Evolutionary conservation across 163 green algal species (phyloP).

Genomic region (Chloromonas sp.): DNA sequence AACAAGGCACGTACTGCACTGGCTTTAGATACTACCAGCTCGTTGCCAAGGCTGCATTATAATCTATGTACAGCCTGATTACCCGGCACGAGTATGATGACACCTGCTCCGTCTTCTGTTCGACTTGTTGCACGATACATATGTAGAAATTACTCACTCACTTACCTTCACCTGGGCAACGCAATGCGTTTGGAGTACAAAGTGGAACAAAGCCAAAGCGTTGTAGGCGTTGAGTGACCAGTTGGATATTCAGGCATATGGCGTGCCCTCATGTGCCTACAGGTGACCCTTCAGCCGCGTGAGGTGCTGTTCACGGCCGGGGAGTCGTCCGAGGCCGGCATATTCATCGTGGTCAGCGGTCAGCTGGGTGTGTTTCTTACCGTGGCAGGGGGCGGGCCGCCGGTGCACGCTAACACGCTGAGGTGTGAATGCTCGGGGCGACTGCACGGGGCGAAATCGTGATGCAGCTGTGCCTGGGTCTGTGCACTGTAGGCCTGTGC

Average conservation of each 20-base stretch:
- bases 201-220: too few species aligned
- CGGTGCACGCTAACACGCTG: slow-evolving; percentile 64
- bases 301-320: slow-evolving; percentile 55
- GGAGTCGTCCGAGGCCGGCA: slow-evolving; percentile 57
- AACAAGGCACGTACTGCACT: slow-evolving; percentile 1
- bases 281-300: slow-evolving; percentile 40
- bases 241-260: too few species aligned
- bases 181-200: too few species aligned
- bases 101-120: too few species aligned
- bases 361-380: slow-evolving; percentile 61
- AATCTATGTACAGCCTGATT: too few species aligned
- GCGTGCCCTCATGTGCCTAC: not conserved
- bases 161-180: too few species aligned
- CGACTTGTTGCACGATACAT: too few species aligned
- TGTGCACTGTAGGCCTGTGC: too few species aligned
- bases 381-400: slow-evolving; percentile 2
- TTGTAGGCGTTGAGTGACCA: too few species aligned
- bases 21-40: not conserved
- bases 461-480: not conserved
- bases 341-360: slow-evolving; percentile 73
- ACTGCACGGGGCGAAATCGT: too few species aligned
- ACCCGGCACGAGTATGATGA: too few species aligned
- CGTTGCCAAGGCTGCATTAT: not conserved
- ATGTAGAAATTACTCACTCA: too few species aligned
- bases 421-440: slow-evolving; percentile 9